Base-by-base conservation (phyloP, 768 basidiomycete genomes). In the Suillus plorans region DNA sequence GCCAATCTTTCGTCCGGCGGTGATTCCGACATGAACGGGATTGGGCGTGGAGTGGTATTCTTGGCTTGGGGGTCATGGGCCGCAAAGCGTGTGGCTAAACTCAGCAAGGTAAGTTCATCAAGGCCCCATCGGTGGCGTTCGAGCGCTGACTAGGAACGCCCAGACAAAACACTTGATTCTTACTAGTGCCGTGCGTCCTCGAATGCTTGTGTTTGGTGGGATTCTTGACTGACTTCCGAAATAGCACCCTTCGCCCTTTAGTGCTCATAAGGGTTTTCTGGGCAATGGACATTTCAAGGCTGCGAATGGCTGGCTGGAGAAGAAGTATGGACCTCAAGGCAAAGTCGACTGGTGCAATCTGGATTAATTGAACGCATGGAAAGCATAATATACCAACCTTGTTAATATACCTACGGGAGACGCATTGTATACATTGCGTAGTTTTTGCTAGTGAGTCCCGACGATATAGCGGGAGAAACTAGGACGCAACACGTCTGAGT, bases 21-120 rank as follows among this genome's bases (percentile, higher is more conserved):
- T 52, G 68, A 72, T 64, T 74, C 80, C 68, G 77, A 76, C 59
- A 71, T 67, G 28, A 78, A 73, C 65, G 90, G 89, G 34, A 72
- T 84, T 62, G 88, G 90, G 65, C 86, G 89, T 5, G 92, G 95
- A 53, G 85, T 90, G 31, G 89, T 89, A 57, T 95, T 98, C 74
- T 84, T 98, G 70, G 92, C 92, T 8, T 97, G 95, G 95, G 95
- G 96, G 10, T 82, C 86, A 9, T 90, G 89, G 82, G 96, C 96
- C 25, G 86, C 84, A 64, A 94, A 95, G 78, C 84, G 93, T 70
- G 90, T 93, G 63, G 84, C 86, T 62, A 89, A 88, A 72, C 79
- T 96, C 42, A 85, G 87, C 77, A 86, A 86, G 81, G 94, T 92
- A 50, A 68, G 80, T 60, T 56, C 39, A 44, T 68, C 69, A 63